phyloP scores from a whole-genome alignment of 1,284 basidiomycete genomes.

The Serendipita sp. region DNA sequence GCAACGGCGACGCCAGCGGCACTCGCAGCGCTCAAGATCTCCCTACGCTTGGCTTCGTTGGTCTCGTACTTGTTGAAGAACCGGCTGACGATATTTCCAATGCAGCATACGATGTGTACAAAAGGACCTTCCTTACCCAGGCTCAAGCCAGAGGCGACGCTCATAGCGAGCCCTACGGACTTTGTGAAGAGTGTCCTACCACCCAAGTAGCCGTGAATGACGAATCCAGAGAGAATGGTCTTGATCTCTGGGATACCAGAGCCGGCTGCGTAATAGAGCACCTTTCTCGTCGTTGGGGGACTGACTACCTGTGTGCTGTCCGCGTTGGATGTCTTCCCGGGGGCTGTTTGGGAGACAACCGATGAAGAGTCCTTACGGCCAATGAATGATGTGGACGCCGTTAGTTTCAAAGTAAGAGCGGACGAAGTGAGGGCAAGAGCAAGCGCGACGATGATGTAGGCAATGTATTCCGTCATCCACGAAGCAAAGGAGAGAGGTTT shows the following conservation, averaged over 20 bases:
- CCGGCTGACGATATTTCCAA: slow-evolving; percentile 89
- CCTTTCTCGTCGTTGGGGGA: slow-evolving; percentile 32
- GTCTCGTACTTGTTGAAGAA: slow-evolving; percentile 80
- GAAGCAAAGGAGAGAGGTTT: slow-evolving; percentile 15
- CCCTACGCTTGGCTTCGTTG: slow-evolving; percentile 87
- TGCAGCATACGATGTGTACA: slow-evolving; percentile 89
- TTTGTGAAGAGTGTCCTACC: slow-evolving; percentile 85
- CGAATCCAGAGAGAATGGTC: slow-evolving; percentile 93
- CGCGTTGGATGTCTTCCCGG: slow-evolving; percentile 23
- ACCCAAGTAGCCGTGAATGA: slow-evolving; percentile 94
- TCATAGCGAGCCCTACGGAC: slow-evolving; percentile 74
- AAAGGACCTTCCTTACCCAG: slow-evolving; percentile 95
- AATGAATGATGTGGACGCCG: slow-evolving; percentile 75
- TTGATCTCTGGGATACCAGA: slow-evolving; percentile 97
- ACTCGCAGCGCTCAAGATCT: slow-evolving; percentile 83
- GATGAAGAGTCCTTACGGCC: slow-evolving; percentile 74
- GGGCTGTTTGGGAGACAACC: slow-evolving; percentile 30
- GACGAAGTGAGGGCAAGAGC: slow-evolving; percentile 57
- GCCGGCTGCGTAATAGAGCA: slow-evolving; percentile 83
- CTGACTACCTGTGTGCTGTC: background rate
- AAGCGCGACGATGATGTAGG: slow-evolving; percentile 65
- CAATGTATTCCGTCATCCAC: slow-evolving; percentile 47
- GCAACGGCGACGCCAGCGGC: slow-evolving; percentile 37
- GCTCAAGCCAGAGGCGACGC: slow-evolving; percentile 80
- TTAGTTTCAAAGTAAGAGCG: slow-evolving; percentile 73